Base-by-base conservation (phyloP, 495 filamentous ascomycete species). In the Arthonia radiata region DNA sequence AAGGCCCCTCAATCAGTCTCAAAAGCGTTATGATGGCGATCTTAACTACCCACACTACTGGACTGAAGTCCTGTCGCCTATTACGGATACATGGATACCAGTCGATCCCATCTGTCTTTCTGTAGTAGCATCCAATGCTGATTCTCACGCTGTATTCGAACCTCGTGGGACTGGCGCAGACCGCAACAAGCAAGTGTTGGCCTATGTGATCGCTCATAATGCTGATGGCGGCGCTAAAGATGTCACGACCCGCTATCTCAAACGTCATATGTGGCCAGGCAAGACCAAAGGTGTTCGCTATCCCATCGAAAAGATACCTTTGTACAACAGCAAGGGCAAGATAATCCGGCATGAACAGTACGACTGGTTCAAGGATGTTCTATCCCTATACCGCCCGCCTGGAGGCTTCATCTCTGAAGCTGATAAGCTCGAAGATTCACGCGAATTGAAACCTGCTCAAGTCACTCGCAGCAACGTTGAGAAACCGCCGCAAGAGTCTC, bases 231-330 rank as follows among this genome's bases (percentile, higher is more conserved):
- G 79, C 0, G 89, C 79, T 6, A 94, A 93, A 48, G 86, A 94
- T 40, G 76, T 99, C 19, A 94, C 86, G 1, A 72, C 80, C 3
- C 66, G 83, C 9, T 94, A 99, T 46, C 66, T 94, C 4, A 79
- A 74, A 35, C 61, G 71, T 12, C 77, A 75, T 26, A 61, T 65
- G 21, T 74, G 78, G 52, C 86, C 86, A 3, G 80, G 89, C 4
- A 77, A 79, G 31, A 86, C 89, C 5, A 94, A 93, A 39, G 81
- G 83, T 2, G 59, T 69, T 37, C 64, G 89, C 9, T 52, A 93
- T 26, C 60, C 71, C 0, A 41, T 64, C 5, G 74, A 81, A 36
- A 86, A 81, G 37, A 50, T 86, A 3, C 71, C 82, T 0, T 43
- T 91, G 12, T 72, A 81, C 42, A 64, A 81, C 36, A 55, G 49